Conservation (phyloP, 495 filamentous ascomycete genomes). For the Glonium stellatum region DNA sequence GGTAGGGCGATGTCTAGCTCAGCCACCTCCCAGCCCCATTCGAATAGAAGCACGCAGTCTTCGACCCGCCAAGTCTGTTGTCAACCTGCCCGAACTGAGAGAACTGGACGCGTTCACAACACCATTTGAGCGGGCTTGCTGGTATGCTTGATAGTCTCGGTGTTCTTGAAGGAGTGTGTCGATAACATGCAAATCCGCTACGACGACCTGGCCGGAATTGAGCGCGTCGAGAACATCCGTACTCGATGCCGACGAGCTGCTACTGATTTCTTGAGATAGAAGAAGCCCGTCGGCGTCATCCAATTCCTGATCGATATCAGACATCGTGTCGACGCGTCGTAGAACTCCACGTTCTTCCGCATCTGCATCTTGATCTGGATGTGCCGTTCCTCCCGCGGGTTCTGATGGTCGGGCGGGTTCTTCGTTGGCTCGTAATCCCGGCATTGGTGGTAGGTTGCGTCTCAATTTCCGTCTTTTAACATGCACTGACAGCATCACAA, state of each 20-base stretch:
- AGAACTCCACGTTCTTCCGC: constrained; percentile 73
- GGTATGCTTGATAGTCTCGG: constrained; percentile 52
- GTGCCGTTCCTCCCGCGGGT: background rate
- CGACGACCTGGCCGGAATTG: constrained; percentile 59
- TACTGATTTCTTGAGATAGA: background rate
- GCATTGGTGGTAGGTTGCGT: constrained; percentile 27
- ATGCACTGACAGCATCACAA: constrained; percentile 66
- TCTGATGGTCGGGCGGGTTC: constrained; percentile 19
- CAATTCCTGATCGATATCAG: constrained; percentile 17
- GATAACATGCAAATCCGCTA: constrained; percentile 64
- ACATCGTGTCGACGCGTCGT: constrained; percentile 32
- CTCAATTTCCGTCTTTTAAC: constrained; percentile 57
- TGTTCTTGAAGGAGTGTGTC: constrained; percentile 47
- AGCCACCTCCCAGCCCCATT: constrained; percentile 1
- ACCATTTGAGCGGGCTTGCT: constrained; percentile 5
- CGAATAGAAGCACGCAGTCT: background rate
- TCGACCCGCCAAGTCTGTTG: background rate
- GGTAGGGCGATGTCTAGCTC: background rate
- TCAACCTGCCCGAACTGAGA: background rate
- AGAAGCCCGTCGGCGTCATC: constrained; percentile 38
- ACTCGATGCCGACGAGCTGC: constrained; percentile 6
- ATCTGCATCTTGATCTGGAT: constrained; percentile 63
- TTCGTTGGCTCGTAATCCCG: constrained; percentile 1
- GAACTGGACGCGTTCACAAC: constrained; percentile 1
- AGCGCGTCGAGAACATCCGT: constrained; percentile 34